Base-by-base conservation (phyloP, 352 stramenopile genomes). In the Globisporangium polare region DNA sequence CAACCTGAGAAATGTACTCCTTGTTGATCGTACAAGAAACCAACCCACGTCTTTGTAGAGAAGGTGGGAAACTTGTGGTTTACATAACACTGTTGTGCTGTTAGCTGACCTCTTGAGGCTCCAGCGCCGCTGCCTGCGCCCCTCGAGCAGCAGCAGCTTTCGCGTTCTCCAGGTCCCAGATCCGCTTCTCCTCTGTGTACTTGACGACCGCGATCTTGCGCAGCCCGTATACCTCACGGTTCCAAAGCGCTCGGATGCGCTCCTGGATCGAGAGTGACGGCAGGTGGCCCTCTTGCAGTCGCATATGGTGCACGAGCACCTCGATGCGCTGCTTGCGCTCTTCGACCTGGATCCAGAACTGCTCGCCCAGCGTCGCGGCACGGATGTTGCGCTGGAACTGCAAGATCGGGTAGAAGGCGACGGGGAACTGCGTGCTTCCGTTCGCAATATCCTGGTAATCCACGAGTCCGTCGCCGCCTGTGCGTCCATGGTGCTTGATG, bases 331-430 rank as follows among this genome's bases (percentile, higher is more conserved):
- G 66, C 26, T 75, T 73, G 6, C 75, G 76, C 43, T 68, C 66
- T 12, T 73, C 53, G 2, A 77, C 61, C 17, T 61, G 15, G 17
- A 67, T 49, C 78, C 81, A 90, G 33, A 88, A 83, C 2, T 56
- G 53, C 60, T 89, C 76, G 7, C 79, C 81, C 24, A 89, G 56
- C 13, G 77, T 70, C 27, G 70, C 73, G 1, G 52, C 46, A 5
- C 72, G 81, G 7, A 87, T 74, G 39, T 87, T 88, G 49, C 76
- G 69, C 62, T 90, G 81, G 24, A 90, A 71, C 31, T 90, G 78
- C 35, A 84, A 18, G 35, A 90, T 76, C 9, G 81, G 81, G 52
- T 83, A 90, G 63, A 90, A 89, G 5, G 81, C 81, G 1, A 78
- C 66, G 37, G 82, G 79, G 56, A 88, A 90, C 47, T 87, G 72